Evolutionary conservation across 2,329 filamentous ascomycete species (phyloP), one percentile per base, ranked within the genome.

Genomic region (Emergomyces africanus): DNA sequence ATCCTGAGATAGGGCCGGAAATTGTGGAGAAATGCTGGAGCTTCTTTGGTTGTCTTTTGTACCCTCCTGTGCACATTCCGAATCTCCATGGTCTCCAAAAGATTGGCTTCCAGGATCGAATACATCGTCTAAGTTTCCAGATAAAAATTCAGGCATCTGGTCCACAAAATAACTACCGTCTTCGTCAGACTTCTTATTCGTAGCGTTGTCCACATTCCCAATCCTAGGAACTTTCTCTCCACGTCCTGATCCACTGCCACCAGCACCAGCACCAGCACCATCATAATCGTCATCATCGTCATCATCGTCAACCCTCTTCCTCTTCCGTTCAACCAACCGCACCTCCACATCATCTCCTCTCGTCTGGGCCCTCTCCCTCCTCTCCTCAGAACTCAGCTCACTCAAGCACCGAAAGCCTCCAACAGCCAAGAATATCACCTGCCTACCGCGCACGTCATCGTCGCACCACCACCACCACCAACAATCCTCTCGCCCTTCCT

Each of bases 361-460:
- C 20, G 5, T 23, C 44, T 3, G 6, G 30, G 18, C 28, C 28
- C 54, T 14, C 28, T 3, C 18, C 20, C 28, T 14, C 15, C 25
- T 30, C 28, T 15, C 33, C 33, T 15, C n/a, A 58, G 25, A 8
- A 8, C 20, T 12, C n/a, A 14, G 33, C 20, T 33, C 28, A 18
- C 42, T 20, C 12, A 64, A 42, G 49, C 59, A 62, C 44, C 59
- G 60, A 51, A 66, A 68, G 25, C 64, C 62, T 18, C 63, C 61
- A 15, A 70, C 60, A 5, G 66, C 66, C 23, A 70, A 49, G 58
- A 65, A 69, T 10, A 66, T 57, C 28, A 69, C 62, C 23, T 61
- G 42, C 3, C 56, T 57, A 39, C 14, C 64, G 33, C 61, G 28
- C 3, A 61, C 39, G 3, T 3, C 10, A 25, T n/a, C 42, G 2